Conservation (phyloP, 768 basidiomycete species). For the Lactarius evosmus region DNA sequence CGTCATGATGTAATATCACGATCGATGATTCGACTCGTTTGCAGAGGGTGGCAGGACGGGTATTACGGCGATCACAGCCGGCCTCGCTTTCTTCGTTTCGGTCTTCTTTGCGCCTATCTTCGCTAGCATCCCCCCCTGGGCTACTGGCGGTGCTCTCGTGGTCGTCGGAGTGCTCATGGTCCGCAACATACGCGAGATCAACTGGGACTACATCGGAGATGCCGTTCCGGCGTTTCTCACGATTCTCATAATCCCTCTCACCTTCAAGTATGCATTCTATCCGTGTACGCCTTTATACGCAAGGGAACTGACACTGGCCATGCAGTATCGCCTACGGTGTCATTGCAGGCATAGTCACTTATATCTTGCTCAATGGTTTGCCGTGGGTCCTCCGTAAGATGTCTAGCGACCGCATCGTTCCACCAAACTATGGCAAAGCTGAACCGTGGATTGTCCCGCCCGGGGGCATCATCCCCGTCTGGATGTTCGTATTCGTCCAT, state of each 20-base stretch:
- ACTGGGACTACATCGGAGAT: slow-evolving; percentile 87
- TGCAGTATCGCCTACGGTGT: slow-evolving; percentile 84
- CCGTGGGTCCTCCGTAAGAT: slow-evolving; percentile 55
- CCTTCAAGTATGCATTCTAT: slow-evolving; percentile 57
- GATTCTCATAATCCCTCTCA: slow-evolving; percentile 71
- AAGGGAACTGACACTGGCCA: slow-evolving; percentile 12
- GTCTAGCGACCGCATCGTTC: slow-evolving; percentile 53
- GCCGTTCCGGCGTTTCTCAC: slow-evolving; percentile 83
- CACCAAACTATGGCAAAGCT: slow-evolving; percentile 57
- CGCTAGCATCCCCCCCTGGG: slow-evolving; percentile 82
- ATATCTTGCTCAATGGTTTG: slow-evolving; percentile 68
- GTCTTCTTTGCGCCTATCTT: slow-evolving; percentile 90
- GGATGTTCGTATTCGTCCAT: slow-evolving; percentile 46
- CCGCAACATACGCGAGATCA: slow-evolving; percentile 76
- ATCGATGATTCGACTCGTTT: slow-evolving; percentile 19
- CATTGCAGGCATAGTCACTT: slow-evolving; percentile 71
- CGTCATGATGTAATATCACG: slow-evolving; percentile 13
- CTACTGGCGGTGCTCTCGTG: slow-evolving; percentile 80
- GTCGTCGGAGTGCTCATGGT: slow-evolving; percentile 88
- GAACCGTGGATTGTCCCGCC: slow-evolving; percentile 73
- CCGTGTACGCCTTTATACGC: not conserved
- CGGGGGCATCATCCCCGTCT: slow-evolving; percentile 61
- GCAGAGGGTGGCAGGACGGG: slow-evolving; percentile 87
- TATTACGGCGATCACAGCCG: slow-evolving; percentile 68
- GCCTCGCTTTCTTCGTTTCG: slow-evolving; percentile 75